Conservation (phyloP, 2,329 filamentous ascomycete genomes). For the Claviceps capensis region DNA sequence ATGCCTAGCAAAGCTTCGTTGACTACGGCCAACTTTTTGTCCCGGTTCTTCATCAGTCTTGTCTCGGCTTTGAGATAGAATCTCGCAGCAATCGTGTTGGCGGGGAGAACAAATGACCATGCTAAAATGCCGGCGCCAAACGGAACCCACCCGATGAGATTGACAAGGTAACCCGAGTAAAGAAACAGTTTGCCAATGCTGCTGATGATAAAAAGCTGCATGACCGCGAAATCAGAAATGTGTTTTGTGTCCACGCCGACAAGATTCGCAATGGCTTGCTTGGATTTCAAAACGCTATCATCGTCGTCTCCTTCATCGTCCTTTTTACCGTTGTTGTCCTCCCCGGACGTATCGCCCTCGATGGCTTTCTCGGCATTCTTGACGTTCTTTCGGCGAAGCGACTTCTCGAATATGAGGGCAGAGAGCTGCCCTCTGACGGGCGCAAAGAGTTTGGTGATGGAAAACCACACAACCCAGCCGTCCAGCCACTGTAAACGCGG, state of each 20-base stretch:
- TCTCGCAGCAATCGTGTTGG: slow-evolving; percentile 55
- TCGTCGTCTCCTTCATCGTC: slow-evolving; percentile 36
- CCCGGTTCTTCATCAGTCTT: slow-evolving; percentile 59
- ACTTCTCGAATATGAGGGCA: slow-evolving; percentile 62
- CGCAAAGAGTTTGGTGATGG: slow-evolving; percentile 46
- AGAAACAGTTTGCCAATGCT: slow-evolving; percentile 50
- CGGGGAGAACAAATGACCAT: slow-evolving; percentile 49
- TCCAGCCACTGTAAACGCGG: slow-evolving; percentile 38
- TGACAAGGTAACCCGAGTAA: slow-evolving; percentile 51
- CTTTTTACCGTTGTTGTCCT: slow-evolving; percentile 22
- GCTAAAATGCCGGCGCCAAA: slow-evolving; percentile 51
- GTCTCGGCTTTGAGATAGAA: slow-evolving; percentile 52
- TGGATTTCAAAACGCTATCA: slow-evolving; percentile 35
- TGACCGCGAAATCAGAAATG: slow-evolving; percentile 54
- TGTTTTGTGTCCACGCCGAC: slow-evolving; percentile 64
- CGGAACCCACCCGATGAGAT: slow-evolving; percentile 58
- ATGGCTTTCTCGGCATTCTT: slow-evolving; percentile 43
- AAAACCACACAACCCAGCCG: slow-evolving; percentile 52
- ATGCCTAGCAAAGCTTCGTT: slow-evolving; percentile 69
- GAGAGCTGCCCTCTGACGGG: slow-evolving; percentile 58
- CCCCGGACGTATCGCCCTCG: slow-evolving; percentile 17
- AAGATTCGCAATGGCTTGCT: slow-evolving; percentile 63
- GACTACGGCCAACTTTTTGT: slow-evolving; percentile 61
- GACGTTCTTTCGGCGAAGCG: slow-evolving; percentile 63
- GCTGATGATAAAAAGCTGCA: slow-evolving; percentile 50